Evolutionary conservation across 75 land plant species (phyloP).

Genomic region (Pinus tabuliformis): DNA sequence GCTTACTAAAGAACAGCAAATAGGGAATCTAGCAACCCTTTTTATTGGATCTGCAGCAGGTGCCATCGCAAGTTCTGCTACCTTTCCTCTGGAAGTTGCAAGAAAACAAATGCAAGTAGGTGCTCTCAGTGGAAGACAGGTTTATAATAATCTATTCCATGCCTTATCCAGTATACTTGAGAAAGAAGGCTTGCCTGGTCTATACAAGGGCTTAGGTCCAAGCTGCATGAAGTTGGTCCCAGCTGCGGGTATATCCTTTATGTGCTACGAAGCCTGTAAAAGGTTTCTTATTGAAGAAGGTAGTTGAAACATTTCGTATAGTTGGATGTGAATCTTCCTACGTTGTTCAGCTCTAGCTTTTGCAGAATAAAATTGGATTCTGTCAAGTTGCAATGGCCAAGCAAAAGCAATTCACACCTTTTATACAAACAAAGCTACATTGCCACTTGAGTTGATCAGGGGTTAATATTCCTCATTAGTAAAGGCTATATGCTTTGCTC

Average conservation of each 20-base stretch:
- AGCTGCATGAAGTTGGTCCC: conserved; percentile 98
- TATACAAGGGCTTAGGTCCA: conserved; percentile 87
- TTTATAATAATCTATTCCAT: conserved; percentile 78
- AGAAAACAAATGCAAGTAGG: conserved; percentile 96
- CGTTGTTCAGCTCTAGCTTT: background rate
- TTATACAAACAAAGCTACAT: background rate
- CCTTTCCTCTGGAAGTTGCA: conserved; percentile 92
- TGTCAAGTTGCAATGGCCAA: background rate
- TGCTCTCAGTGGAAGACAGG: conserved; percentile 76
- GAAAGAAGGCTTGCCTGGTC: conserved; percentile 76
- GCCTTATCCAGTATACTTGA: conserved; percentile 82
- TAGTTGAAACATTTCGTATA: conserved; percentile 3
- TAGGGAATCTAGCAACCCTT: conserved; percentile 80
- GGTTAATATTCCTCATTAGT: background rate
- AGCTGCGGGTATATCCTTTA: conserved; percentile 96
- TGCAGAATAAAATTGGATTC: conserved; percentile 2
- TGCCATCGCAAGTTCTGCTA: conserved; percentile 74
- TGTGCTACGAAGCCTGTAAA: conserved; percentile 99
- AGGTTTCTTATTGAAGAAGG: conserved; percentile 77
- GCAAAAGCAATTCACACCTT: conserved; percentile 1
- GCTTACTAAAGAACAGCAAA: conserved; percentile 62
- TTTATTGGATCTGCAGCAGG: conserved; percentile 88
- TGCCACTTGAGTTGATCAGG: background rate
- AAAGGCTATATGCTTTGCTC: background rate
- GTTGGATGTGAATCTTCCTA: background rate